These are phyloP conservation scores for Rutstroemia sp. DNA, from an alignment of 2,329 filamentous ascomycete species.

Conservation along the genomic window DNA sequence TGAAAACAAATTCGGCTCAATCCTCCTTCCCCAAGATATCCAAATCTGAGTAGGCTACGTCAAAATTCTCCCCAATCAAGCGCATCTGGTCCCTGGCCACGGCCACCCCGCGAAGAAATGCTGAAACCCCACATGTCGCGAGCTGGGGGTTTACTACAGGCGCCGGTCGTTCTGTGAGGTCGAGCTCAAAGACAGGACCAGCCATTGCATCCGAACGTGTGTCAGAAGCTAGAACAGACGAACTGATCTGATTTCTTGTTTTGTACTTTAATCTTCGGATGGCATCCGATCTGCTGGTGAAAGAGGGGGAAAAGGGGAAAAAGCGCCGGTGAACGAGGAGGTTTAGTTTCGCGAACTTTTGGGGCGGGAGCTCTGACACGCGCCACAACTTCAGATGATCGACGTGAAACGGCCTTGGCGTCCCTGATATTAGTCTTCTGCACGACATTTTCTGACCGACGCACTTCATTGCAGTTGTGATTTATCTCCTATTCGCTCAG, in stretches of 20 bases:
- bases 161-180: no score
- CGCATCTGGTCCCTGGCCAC: neutral
- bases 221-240: neutral
- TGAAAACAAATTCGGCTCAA: no score
- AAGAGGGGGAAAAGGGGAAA: neutral
- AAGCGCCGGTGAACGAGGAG: neutral
- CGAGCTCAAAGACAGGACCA: no score
- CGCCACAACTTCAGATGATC: constrained; percentile 5
- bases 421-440: neutral
- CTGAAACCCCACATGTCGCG: constrained; percentile 5
- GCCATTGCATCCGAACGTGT: neutral
- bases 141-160: neutral
- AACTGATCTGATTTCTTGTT: neutral
- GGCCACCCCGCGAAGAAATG: neutral
- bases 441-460: neutral
- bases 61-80: neutral
- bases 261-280: constrained; percentile 3
- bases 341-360: neutral
- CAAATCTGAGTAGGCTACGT: no score
- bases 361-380: neutral
- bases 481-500: neutral
- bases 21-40: no score
- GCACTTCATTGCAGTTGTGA: neutral
- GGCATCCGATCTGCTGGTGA: neutral
- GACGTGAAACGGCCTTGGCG: constrained; percentile 2